Evolutionary conservation across 2,329 filamentous ascomycete genomes (phyloP).

Genomic region (Aspergillus ochraceus): DNA sequence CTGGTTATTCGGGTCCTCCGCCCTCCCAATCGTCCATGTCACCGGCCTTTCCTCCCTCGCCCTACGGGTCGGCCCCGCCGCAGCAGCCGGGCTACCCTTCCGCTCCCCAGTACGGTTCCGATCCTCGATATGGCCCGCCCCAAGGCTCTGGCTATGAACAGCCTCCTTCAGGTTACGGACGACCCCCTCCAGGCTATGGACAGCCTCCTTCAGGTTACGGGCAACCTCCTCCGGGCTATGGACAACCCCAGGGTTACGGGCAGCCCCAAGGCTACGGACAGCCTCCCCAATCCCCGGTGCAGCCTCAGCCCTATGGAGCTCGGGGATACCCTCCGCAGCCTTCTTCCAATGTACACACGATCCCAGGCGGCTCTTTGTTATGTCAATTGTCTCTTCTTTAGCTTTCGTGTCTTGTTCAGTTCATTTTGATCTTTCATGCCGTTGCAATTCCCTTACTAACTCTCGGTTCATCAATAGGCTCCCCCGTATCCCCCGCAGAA

Average conservation of each 20-base stretch:
- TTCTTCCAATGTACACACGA: slow-evolving; percentile 34
- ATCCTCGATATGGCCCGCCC: slow-evolving; percentile 15
- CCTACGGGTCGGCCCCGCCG: slow-evolving; percentile 33
- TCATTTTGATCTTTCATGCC: neutral
- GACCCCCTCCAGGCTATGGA: slow-evolving; percentile 36
- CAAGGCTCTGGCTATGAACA: slow-evolving; percentile 38
- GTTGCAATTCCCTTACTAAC: neutral
- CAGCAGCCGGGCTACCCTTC: slow-evolving; percentile 27
- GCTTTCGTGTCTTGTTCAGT: neutral
- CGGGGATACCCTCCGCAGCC: slow-evolving; percentile 34
- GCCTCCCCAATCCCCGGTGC: slow-evolving; percentile 26
- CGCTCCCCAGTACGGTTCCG: slow-evolving; percentile 27
- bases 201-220: slow-evolving; percentile 31
- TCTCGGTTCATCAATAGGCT: slow-evolving; percentile 9
- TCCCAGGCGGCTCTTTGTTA: slow-evolving; percentile 9
- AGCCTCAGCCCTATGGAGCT: slow-evolving; percentile 13
- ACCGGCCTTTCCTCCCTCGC: slow-evolving; percentile 43
- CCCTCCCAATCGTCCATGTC: slow-evolving; percentile 21
- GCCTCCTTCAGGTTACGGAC: slow-evolving; percentile 18
- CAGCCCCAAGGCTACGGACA: slow-evolving; percentile 26
- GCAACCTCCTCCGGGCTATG: slow-evolving; percentile 20
- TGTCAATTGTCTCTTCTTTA: slow-evolving; percentile 7
- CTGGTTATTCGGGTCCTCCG: slow-evolving; percentile 27
- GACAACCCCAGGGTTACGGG: slow-evolving; percentile 5
- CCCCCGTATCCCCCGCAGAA: slow-evolving; percentile 33